Conservation (phyloP, 139 green algal species). For the Chlamydomonas incerta region DNA sequence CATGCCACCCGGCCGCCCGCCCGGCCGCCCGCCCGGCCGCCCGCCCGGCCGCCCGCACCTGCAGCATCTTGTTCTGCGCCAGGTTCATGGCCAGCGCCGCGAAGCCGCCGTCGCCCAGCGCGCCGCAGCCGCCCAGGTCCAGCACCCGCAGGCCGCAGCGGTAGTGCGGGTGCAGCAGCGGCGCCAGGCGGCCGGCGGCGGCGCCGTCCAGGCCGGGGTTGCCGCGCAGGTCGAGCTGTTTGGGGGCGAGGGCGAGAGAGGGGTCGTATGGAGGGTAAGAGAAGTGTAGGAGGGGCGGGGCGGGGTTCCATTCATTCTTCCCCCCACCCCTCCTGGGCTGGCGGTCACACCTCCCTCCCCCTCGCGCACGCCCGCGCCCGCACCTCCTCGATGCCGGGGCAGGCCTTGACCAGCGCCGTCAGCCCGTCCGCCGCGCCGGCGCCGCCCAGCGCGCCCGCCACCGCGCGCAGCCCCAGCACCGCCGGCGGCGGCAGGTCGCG, state of each 20-base stretch:
- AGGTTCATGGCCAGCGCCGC: not conserved
- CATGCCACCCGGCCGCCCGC: too few species aligned
- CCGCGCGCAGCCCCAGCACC: not conserved
- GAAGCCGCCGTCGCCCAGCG: slow-evolving; percentile 29
- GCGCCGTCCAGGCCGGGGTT: slow-evolving; percentile 7
- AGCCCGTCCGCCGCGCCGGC: slow-evolving; percentile 23
- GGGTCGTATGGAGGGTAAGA: not conserved
- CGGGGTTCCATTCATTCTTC: too few species aligned
- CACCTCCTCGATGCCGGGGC: slow-evolving; percentile 35
- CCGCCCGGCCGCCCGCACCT: not conserved
- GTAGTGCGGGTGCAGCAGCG: slow-evolving; percentile 25
- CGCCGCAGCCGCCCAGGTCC: slow-evolving; percentile 36
- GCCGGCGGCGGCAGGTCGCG: not conserved
- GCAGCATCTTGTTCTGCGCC: slow-evolving; percentile 9
- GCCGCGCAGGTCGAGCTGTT: slow-evolving; percentile 37
- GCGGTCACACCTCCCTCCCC: not conserved
- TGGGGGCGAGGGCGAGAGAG: not conserved
- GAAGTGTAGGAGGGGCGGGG: too few species aligned
- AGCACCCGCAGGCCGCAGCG: slow-evolving; percentile 6
- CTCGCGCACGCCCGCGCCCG: not conserved
- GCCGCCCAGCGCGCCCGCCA: not conserved
- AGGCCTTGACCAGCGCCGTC: slow-evolving; percentile 20
- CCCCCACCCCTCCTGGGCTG: not conserved
- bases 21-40: too few species aligned
- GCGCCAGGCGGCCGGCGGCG: slow-evolving; percentile 3